Percentiles rank a stretch among this genome's conserved stretches.
Evolutionary conservation across 352 stramenopile genomes (phyloP).

Genomic region (Phytophthora tubulina): DNA sequence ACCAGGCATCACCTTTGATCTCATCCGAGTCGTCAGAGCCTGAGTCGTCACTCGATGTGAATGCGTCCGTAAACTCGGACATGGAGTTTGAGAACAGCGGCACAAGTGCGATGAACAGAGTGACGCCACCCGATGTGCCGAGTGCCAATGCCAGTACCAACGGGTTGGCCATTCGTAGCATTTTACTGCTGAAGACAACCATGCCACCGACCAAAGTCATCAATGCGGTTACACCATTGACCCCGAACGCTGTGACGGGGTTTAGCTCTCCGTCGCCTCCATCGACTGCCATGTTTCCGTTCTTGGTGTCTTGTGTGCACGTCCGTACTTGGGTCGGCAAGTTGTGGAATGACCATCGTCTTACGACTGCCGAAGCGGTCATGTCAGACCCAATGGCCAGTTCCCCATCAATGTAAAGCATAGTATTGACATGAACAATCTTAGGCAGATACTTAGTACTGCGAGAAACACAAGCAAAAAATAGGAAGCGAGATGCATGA

Average conservation of each 20-base stretch:
- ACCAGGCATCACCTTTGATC: slow-evolving; percentile 56
- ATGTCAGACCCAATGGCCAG: slow-evolving; percentile 17
- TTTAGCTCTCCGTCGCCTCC: slow-evolving; percentile 21
- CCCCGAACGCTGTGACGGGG: slow-evolving; percentile 31
- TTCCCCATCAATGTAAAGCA: slow-evolving; percentile 12
- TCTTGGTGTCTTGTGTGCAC: neutral
- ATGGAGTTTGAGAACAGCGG: slow-evolving; percentile 61
- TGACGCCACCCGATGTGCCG: slow-evolving; percentile 65
- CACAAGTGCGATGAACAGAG: slow-evolving; percentile 74
- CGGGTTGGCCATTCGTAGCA: slow-evolving; percentile 60
- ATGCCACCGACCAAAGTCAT: slow-evolving; percentile 62
- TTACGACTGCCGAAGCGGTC: slow-evolving; percentile 18
- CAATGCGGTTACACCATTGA: slow-evolving; percentile 53
- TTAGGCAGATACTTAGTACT: neutral
- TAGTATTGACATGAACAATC: neutral
- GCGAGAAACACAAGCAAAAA: too few species aligned
- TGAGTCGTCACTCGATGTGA: slow-evolving; percentile 38
- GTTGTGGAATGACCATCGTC: slow-evolving; percentile 13
- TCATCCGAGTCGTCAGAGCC: slow-evolving; percentile 24
- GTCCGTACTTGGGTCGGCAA: slow-evolving; percentile 15
- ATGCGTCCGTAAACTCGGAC: slow-evolving; percentile 37
- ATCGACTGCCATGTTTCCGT: slow-evolving; percentile 22
- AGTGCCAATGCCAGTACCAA: slow-evolving; percentile 57
- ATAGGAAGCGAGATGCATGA: too few species aligned
- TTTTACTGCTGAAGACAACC: slow-evolving; percentile 60